Base-by-base conservation (phyloP, 192 early-diverging fungal species). In the Umbelopsis sp. region DNA sequence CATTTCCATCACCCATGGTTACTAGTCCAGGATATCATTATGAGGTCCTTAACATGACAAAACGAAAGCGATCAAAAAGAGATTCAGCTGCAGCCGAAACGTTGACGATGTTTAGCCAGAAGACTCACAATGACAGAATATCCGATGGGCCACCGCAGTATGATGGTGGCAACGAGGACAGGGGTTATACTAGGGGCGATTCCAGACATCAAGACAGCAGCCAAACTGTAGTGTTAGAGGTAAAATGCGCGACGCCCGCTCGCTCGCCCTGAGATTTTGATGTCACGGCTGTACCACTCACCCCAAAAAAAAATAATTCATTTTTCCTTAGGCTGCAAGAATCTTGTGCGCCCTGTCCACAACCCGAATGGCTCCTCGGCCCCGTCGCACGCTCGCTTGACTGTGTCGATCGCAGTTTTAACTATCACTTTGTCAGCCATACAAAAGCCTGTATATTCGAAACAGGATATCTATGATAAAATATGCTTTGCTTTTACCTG, bases 311-410 rank as follows among this genome's bases (percentile, higher is more conserved):
- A 23, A 20, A 22, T 51, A 23, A 51, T 51, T 51, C 23, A 21
- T 21, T 55, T 30, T 30, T 30, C 27, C 3, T 30, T 30, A 61
- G 55, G 55, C 55, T 2, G 55, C 55, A 8, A 61, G 55, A n/a
- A 61, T 61, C 30, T 25, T 61, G 21, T 61, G 55, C 33, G 55
- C 23, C 55, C 30, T 61, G 27, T 61, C 55, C 9, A 61, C 55
- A 4, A 35, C 21, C 15, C 9, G 13, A 30, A 61, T 35, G 30
- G 12, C 2, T 8, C 55, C 55, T 35, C 37, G 37, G 10, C 7
- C 37, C 10, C 37, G 37, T 41, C 37, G 37, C 37, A 41, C 37
- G 37, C 37, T 22, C 15, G 12, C 11, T 33, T 35, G 8, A 30
- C 30, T 61, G 55, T 16, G 55, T 61, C 55, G 55, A 61, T 25